Percentiles rank a stretch among this genome's conserved stretches.
phyloP scores from a whole-genome alignment of 208 protist genomes.

The Leishmania lainsoni region DNA sequence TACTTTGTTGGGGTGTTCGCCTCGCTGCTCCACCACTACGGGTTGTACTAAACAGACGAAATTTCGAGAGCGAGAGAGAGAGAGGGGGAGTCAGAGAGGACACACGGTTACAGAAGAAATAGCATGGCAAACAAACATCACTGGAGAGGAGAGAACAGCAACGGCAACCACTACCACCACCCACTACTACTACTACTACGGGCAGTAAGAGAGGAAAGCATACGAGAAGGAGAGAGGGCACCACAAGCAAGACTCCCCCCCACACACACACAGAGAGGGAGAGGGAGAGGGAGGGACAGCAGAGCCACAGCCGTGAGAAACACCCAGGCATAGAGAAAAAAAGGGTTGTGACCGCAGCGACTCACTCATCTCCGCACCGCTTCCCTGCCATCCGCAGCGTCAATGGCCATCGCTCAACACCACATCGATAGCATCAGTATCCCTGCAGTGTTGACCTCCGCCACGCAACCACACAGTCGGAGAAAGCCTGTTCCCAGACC shows the following conservation, averaged over 20 bases:
- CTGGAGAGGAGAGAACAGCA: neutral
- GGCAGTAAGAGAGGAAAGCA: neutral
- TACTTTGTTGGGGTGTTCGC: neutral
- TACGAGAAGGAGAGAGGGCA: neutral
- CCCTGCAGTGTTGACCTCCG: neutral
- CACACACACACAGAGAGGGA: neutral
- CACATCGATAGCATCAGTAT: neutral
- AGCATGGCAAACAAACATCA: neutral
- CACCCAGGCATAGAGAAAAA: neutral
- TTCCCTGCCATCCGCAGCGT: neutral
- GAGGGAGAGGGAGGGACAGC: neutral
- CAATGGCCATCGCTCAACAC: neutral
- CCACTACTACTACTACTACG: neutral
- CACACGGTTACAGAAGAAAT: neutral
- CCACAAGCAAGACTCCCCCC: neutral
- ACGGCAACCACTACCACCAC: neutral
- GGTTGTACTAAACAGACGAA: neutral
- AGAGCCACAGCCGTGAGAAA: neutral
- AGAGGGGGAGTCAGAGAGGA: neutral
- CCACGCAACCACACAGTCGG: neutral
- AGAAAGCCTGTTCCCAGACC: neutral
- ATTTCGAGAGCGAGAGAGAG: neutral
- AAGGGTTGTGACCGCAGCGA: neutral
- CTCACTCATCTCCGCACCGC: neutral
- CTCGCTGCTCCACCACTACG: neutral